phyloP scores from a whole-genome alignment of 768 basidiomycete genomes.

The Rhodosporidiobolus odoratus region DNA sequence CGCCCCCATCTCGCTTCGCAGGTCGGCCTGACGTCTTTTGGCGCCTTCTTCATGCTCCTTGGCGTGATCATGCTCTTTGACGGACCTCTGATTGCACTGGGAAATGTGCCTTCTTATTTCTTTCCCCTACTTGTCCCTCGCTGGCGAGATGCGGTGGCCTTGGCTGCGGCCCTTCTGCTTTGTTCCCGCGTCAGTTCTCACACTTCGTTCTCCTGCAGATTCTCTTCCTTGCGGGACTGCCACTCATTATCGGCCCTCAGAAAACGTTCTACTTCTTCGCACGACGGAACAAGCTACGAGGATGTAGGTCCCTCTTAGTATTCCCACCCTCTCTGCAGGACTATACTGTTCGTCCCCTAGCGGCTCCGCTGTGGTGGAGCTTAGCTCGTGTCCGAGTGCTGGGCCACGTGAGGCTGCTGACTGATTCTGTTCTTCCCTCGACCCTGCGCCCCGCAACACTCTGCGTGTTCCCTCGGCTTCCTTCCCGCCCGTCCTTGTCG shows the following conservation, averaged over 20 bases:
- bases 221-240: slow-evolving; percentile 87
- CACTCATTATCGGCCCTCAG: slow-evolving; percentile 91
- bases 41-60: slow-evolving; percentile 89
- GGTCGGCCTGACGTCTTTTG: slow-evolving; percentile 92
- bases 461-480: neutral
- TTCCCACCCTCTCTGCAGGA: no score
- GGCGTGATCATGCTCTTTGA: slow-evolving; percentile 96
- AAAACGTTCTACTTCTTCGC: slow-evolving; percentile 99
- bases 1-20: no score
- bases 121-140: no score
- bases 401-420: no score
- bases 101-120: slow-evolving; percentile 64
- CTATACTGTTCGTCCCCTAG: no score
- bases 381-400: no score
- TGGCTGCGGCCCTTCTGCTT: neutral
- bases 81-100: slow-evolving; percentile 88
- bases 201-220: slow-evolving; percentile 53
- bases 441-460: neutral
- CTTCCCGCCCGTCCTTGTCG: neutral
- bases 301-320: slow-evolving; percentile 47
- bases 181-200: neutral
- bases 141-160: no score
- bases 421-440: neutral
- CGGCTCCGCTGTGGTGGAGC: no score
- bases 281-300: slow-evolving; percentile 86